Percentiles rank a stretch among this genome's conserved stretches.
Conservation (phyloP, 140 eudicot species). For the Bidens hawaiensis region DNA sequence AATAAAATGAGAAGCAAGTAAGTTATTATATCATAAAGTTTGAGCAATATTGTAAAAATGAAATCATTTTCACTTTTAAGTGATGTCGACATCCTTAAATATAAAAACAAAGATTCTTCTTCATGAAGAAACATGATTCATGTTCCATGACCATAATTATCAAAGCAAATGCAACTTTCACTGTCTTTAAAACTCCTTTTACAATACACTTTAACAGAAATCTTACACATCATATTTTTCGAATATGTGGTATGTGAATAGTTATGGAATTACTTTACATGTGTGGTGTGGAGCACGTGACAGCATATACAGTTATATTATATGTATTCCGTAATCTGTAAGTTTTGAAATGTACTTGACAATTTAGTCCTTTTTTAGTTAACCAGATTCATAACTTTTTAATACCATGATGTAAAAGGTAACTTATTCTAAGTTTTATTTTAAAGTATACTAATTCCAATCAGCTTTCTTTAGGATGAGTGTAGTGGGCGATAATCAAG, state of each 20-base stretch:
- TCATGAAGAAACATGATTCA: slow-evolving; percentile 11
- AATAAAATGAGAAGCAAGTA: background rate
- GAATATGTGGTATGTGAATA: too few relatives aligned
- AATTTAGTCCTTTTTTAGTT: too few relatives aligned
- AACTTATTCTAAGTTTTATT: too few relatives aligned
- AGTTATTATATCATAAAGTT: background rate
- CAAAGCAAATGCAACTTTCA: background rate
- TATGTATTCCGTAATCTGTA: too few relatives aligned
- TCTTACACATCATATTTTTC: background rate
- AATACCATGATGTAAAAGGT: too few relatives aligned
- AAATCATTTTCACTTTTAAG: background rate
- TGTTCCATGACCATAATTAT: background rate
- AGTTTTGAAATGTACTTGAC: too few relatives aligned
- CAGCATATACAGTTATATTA: too few relatives aligned
- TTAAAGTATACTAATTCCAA: too few relatives aligned
- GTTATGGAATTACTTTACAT: background rate
- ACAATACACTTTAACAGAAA: background rate
- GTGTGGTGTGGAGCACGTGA: too few relatives aligned
- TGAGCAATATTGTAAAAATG: background rate
- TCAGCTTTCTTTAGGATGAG: background rate
- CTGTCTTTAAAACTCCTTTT: background rate
- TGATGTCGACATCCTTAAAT: background rate
- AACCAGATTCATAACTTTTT: too few relatives aligned
- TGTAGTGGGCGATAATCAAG: too few relatives aligned
- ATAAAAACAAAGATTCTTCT: background rate